These are phyloP conservation scores for Exsudoporus frostii DNA, from an alignment of 768 basidiomycete genomes.

Conservation along the genomic window DNA sequence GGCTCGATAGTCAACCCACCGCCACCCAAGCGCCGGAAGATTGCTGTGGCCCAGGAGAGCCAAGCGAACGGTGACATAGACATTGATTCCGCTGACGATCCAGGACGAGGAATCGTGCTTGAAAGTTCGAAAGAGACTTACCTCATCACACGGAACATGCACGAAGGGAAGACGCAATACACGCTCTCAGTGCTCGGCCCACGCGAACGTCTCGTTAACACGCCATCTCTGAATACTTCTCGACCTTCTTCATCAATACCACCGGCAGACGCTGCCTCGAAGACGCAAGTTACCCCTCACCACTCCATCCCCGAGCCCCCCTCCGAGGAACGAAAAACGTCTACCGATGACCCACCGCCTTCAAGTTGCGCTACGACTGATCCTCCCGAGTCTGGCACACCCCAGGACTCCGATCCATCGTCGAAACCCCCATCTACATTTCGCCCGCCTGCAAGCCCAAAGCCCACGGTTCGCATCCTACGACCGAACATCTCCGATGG, in stretches of 20 bases:
- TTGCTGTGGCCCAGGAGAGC: conserved; percentile 2
- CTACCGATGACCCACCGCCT: neutral
- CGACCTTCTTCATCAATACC: neutral
- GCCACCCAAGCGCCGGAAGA: conserved; percentile 29
- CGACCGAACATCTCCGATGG: conserved; percentile 17
- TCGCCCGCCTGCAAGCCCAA: neutral
- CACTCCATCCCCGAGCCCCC: neutral
- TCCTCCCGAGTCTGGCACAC: neutral
- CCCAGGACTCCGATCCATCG: neutral
- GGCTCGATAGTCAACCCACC: conserved; percentile 15
- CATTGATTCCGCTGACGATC: conserved; percentile 9
- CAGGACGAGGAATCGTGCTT: conserved; percentile 20
- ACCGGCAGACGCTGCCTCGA: neutral
- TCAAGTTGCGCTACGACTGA: neutral
- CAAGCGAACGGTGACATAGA: conserved; percentile 8
- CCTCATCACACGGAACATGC: conserved; percentile 15
- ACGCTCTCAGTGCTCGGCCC: conserved; percentile 17
- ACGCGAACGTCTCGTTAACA: neutral
- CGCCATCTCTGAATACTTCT: neutral
- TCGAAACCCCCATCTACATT: neutral
- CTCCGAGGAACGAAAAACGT: neutral
- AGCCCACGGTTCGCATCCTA: conserved; percentile 8
- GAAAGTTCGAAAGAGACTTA: conserved; percentile 24
- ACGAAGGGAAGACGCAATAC: conserved; percentile 13
- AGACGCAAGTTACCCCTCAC: conserved; percentile 1